These are phyloP conservation scores for Pseudotsuga menziesii DNA, from an alignment of 75 land plant genomes.

Conservation along the genomic window DNA sequence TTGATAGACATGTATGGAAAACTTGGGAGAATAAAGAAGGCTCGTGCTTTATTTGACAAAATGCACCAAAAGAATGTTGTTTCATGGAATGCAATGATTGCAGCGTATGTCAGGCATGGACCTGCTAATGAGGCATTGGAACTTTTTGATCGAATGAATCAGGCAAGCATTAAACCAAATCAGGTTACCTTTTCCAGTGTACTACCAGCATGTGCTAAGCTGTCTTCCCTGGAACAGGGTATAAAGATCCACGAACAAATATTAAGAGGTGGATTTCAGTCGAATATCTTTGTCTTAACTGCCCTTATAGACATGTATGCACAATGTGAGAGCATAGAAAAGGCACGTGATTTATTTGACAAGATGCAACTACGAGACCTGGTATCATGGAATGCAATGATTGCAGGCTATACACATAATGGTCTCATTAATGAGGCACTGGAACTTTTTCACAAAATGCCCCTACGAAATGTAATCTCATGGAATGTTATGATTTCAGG, in stretches of 20 bases:
- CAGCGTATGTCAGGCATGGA: slow-evolving; percentile 5
- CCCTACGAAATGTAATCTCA: slow-evolving; percentile 23
- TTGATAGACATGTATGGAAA: slow-evolving; percentile 23
- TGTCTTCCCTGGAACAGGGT: not conserved
- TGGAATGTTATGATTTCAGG: slow-evolving; percentile 23
- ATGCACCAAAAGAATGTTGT: not conserved
- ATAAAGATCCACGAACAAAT: slow-evolving; percentile 1
- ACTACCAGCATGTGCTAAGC: not conserved
- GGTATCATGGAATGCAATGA: not conserved
- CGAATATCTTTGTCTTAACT: not conserved
- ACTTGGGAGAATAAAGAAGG: not conserved
- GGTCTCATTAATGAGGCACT: slow-evolving; percentile 17
- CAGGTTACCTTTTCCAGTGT: not conserved
- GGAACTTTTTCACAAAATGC: slow-evolving; percentile 37
- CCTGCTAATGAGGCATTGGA: not conserved
- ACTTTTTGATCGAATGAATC: slow-evolving; percentile 4
- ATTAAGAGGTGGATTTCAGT: not conserved
- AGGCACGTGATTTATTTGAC: not conserved
- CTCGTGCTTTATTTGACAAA: not conserved
- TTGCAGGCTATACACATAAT: not conserved
- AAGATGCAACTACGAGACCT: not conserved
- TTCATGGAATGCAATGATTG: slow-evolving; percentile 5
- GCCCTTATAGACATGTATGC: not conserved
- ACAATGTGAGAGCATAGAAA: not conserved
- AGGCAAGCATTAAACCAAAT: not conserved